A percentile compares a stretch with the other conserved stretches of the same genome.
Conservation (phyloP, 1,284 basidiomycete genomes). For the Cryptococcus depauperatus region DNA sequence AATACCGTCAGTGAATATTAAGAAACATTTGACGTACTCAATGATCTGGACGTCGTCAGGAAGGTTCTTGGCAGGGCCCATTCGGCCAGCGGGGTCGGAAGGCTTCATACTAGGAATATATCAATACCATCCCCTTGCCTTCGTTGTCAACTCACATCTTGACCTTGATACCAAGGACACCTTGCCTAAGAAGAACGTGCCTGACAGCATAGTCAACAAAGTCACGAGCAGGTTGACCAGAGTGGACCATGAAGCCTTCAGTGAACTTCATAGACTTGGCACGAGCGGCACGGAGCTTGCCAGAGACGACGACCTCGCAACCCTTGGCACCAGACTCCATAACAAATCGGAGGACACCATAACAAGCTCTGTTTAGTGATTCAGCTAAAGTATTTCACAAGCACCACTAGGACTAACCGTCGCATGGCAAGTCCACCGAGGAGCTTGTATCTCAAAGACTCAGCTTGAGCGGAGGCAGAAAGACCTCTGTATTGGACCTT, state of each 20-base stretch:
- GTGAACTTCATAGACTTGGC: slow-evolving; percentile 99
- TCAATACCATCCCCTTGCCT: background rate
- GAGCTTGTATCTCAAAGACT: slow-evolving; percentile 97
- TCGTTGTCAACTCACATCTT: slow-evolving; percentile 72
- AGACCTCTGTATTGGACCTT: slow-evolving; percentile 99
- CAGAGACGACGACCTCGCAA: slow-evolving; percentile 98
- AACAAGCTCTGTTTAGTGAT: slow-evolving; percentile 75
- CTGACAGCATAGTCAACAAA: slow-evolving; percentile 98
- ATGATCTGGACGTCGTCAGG: slow-evolving; percentile 90
- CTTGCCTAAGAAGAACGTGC: slow-evolving; percentile 97
- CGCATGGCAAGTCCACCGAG: slow-evolving; percentile 99
- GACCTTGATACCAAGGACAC: slow-evolving; percentile 99
- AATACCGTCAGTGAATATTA: slow-evolving; percentile 4
- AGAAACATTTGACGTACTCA: slow-evolving; percentile 57
- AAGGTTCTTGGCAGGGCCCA: slow-evolving; percentile 86
- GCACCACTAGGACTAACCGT: slow-evolving; percentile 53
- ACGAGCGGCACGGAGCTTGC: slow-evolving; percentile 98
- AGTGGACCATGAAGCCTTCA: slow-evolving; percentile 99
- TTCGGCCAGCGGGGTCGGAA: slow-evolving; percentile 80
- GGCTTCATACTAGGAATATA: slow-evolving; percentile 74
- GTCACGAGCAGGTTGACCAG: slow-evolving; percentile 94
- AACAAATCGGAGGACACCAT: slow-evolving; percentile 99
- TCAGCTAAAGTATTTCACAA: slow-evolving; percentile 2
- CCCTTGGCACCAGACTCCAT: slow-evolving; percentile 99
- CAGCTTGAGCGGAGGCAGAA: slow-evolving; percentile 97